Conservation (phyloP, 148 eudicot species). For the Arbutus unedo region DNA sequence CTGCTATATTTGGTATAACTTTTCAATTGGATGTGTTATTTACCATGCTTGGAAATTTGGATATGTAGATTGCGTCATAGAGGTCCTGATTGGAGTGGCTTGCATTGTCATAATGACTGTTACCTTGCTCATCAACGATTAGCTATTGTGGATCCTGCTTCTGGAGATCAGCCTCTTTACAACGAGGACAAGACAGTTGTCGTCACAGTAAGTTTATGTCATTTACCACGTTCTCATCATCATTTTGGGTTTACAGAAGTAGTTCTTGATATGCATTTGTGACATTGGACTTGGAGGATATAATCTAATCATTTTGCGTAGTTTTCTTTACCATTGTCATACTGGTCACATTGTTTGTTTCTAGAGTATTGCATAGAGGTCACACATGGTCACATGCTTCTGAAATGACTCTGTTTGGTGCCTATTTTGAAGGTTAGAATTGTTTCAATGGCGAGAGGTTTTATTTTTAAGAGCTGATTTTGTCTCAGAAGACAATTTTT, state of each 20-base stretch:
- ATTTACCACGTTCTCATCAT: not conserved
- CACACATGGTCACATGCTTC: not conserved
- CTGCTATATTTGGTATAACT: not conserved
- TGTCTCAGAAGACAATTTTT: not conserved
- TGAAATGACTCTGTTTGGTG: not conserved
- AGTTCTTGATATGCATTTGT: not conserved
- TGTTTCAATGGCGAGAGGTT: not conserved
- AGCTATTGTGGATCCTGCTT: conserved; percentile 95
- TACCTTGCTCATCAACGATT: conserved; percentile 96
- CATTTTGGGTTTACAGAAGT: not conserved
- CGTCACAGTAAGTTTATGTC: conserved; percentile 57
- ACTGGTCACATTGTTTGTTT: not conserved
- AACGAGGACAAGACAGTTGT: conserved; percentile 85
- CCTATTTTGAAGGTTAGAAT: not conserved
- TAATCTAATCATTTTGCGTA: not conserved
- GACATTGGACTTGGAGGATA: not conserved
- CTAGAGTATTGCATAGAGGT: not conserved
- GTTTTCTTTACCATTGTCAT: not conserved
- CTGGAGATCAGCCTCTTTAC: conserved; percentile 96
- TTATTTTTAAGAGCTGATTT: not conserved
- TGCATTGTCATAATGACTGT: conserved; percentile 75
- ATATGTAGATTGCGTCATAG: conserved; percentile 78
- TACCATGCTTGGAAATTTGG: not conserved
- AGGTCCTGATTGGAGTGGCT: conserved; percentile 99
- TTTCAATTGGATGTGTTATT: not conserved